A percentile compares a stretch with the other conserved stretches of the same genome.
phyloP scores from a whole-genome alignment of 345 rosid genomes.

The Nephelium lappaceum region DNA sequence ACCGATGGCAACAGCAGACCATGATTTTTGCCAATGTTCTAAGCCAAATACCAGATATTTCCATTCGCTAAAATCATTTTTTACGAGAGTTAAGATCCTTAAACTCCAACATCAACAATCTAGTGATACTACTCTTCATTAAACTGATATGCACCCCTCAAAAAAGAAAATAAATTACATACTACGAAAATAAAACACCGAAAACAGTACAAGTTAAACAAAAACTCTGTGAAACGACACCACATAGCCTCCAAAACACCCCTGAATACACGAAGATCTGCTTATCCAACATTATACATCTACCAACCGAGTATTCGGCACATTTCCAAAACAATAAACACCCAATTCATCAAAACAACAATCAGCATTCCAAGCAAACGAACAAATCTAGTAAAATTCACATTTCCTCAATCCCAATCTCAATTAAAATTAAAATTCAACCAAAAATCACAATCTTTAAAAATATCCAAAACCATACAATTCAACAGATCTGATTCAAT shows the following conservation, averaged over 20 bases:
- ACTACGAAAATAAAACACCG: not conserved
- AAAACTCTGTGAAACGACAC: not conserved
- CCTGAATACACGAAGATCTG: constrained; percentile 1
- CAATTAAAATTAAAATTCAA: not conserved
- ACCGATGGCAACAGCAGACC: not conserved
- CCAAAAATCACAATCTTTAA: not conserved
- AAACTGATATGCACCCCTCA: not conserved
- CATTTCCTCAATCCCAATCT: not conserved
- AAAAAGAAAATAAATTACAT: not conserved
- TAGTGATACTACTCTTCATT: not conserved
- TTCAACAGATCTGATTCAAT: constrained; percentile 30
- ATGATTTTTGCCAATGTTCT: not conserved
- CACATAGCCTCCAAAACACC: not conserved
- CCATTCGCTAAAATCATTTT: not conserved
- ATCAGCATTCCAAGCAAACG: not conserved
- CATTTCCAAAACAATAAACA: not conserved
- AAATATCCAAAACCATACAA: not conserved
- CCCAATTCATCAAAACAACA: not conserved
- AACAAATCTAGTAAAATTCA: not conserved
- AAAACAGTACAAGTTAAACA: not conserved
- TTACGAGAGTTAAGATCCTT: not conserved
- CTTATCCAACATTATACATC: not conserved
- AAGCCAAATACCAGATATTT: not conserved
- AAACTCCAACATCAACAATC: not conserved
- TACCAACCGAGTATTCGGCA: not conserved